Base-by-base conservation (phyloP, 148 eudicot genomes). In the Agrostemma githago region DNA sequence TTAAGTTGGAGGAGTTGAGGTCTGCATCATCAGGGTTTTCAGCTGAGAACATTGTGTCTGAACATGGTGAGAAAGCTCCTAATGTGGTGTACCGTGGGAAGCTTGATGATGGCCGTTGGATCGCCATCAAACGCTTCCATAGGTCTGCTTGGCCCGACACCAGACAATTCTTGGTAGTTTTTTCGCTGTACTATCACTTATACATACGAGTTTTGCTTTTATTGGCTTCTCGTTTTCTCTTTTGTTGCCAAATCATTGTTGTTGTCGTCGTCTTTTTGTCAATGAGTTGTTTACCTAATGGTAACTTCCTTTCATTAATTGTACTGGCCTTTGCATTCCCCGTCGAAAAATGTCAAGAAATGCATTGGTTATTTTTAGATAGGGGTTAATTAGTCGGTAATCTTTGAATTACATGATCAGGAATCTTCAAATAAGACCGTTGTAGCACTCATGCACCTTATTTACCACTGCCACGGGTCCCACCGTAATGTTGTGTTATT, bases 71-170 rank as follows among this genome's bases (percentile, higher is more conserved):
- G 77, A 91, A 91, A 79, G 93, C 97, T 66, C 93, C 97, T 16
- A 91, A 91, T 83, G 90, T 91, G 62, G 97, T 91, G n/a, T 91
- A 89, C 77, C 85, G 79, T 75, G 97, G 97, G 15, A 79, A 51
- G 83, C 80, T 89, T 5, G 86, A 79, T 43, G 91, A 86, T 70
- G 92, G 86, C 77, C 81, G 88, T 79, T 89, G 85, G 89, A 82
- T 91, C 51, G 97, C 97, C 61, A 78, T 91, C 68, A 91, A 91
- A 83, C 89, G 97, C 69, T 89, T 91, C 66, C 89, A 86, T 72
- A 86, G 86, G 88, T 89, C 97, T 17, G 97, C 93, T 64, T 91
- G 97, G 97, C 97, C 97, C n/a, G 97, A 91, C 79, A 62, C 83
- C 67, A 86, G 92, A 51, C 97, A 91, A 79, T 91, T 91, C 75